Evolutionary conservation across 345 rosid species (phyloP).

Genomic region (Syzygium aqueum): DNA sequence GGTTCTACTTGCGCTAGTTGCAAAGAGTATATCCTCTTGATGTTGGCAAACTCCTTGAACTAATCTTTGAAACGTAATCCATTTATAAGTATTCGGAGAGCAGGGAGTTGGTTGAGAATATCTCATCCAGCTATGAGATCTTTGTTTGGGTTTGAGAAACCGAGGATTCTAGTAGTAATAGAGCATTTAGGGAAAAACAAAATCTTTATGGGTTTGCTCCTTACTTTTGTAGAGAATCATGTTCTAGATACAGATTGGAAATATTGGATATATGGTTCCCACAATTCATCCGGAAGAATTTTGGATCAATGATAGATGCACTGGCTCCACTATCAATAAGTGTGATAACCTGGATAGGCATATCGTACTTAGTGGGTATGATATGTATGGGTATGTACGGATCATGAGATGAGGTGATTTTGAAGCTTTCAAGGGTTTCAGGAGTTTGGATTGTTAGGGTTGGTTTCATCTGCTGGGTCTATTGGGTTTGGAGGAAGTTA

Average conservation of each 20-base stretch:
- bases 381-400: background rate
- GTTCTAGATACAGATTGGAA: background rate
- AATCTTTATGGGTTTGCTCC: background rate
- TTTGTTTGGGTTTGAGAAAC: too few species aligned
- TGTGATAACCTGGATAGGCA: background rate
- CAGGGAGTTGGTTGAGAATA: background rate
- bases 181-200: background rate
- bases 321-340: background rate
- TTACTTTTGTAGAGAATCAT: background rate
- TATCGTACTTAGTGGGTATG: background rate
- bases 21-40: background rate
- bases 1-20: background rate
- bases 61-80: too few species aligned
- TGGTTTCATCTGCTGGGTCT: background rate
- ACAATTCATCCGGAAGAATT: background rate
- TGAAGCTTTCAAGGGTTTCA: background rate
- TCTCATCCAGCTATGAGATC: background rate
- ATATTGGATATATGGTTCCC: background rate
- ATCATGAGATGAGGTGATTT: background rate
- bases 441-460: background rate
- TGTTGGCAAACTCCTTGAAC: background rate
- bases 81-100: background rate
- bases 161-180: background rate
- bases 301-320: background rate
- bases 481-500: accelerated